These are phyloP conservation scores for Saccharomyces hybrid DNA, from an alignment of 1,139 yeast species.

Conservation along the genomic window DNA sequence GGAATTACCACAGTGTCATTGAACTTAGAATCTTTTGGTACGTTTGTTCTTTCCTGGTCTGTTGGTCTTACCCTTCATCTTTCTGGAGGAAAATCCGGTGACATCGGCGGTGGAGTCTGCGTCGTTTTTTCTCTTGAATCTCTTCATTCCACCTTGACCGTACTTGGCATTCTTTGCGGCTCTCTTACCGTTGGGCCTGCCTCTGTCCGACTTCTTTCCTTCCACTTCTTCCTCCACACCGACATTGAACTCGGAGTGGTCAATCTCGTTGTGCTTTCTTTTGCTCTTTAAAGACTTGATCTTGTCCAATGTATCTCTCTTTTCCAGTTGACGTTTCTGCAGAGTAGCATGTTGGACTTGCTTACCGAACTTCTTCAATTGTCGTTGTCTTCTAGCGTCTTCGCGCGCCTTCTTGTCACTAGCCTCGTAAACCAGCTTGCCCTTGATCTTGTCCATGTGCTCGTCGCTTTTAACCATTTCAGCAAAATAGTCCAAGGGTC, in stretches of 20 bases:
- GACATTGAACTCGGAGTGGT: conserved; percentile 46
- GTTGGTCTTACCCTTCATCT: conserved; percentile 43
- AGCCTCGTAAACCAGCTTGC: conserved; percentile 75
- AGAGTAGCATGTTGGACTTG: conserved; percentile 91
- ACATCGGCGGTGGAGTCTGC: conserved; percentile 67
- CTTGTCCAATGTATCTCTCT: conserved; percentile 83
- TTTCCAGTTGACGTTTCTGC: conserved; percentile 91
- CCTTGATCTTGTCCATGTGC: conserved; percentile 91
- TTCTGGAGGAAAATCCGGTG: conserved; percentile 50
- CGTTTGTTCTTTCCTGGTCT: conserved; percentile 79
- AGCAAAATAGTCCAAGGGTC: conserved; percentile 95
- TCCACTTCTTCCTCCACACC: conserved; percentile 72
- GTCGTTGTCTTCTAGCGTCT: conserved; percentile 91
- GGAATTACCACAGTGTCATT: conserved; percentile 44
- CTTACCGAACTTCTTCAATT: conserved; percentile 93
- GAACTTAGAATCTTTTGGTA: conserved; percentile 20
- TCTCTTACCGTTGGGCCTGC: conserved; percentile 56
- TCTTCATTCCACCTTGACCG: conserved; percentile 70
- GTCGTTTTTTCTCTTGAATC: conserved; percentile 65
- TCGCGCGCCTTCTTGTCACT: conserved; percentile 86
- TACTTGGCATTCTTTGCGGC: conserved; percentile 62
- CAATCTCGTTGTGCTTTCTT: conserved; percentile 69
- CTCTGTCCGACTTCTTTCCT: conserved; percentile 28
- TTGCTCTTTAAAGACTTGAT: conserved; percentile 83
- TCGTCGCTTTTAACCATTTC: conserved; percentile 98